Percentiles rank a stretch among this genome's conserved stretches.
These are phyloP conservation scores for Rhizoctonia solani DNA, from an alignment of 1,284 basidiomycete genomes.

Conservation along the genomic window DNA sequence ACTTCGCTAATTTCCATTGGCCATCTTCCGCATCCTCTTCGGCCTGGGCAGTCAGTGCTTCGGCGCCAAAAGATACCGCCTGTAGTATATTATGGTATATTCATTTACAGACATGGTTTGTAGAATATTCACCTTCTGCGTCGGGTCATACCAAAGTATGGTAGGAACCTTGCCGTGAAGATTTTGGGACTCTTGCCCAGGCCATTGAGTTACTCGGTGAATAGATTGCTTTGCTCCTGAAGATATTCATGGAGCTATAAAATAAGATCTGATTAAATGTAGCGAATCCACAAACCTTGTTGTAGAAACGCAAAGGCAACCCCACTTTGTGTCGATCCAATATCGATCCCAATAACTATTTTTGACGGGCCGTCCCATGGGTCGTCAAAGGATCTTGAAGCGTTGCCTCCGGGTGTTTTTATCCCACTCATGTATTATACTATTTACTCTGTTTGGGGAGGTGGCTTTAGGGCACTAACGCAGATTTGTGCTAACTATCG, in stretches of 20 bases:
- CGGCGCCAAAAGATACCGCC: constrained; percentile 35
- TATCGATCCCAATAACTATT: constrained; percentile 35
- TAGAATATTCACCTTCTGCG: not conserved
- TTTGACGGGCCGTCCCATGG: constrained; percentile 29
- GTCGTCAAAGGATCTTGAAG: constrained; percentile 20
- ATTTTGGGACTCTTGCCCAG: constrained; percentile 33
- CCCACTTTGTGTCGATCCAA: constrained; percentile 35
- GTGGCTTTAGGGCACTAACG: too few species aligned
- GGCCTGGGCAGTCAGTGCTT: not conserved
- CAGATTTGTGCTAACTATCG: too few species aligned
- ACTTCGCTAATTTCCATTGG: constrained; percentile 32
- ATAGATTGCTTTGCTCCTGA: constrained; percentile 1
- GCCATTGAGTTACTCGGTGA: constrained; percentile 34
- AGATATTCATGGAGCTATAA: not conserved
- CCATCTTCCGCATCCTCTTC: constrained; percentile 30
- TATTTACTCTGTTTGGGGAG: too few species aligned
- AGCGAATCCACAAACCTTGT: constrained; percentile 1
- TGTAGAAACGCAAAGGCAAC: constrained; percentile 26
- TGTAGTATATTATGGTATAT: not conserved
- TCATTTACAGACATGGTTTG: not conserved
- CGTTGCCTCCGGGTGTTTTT: too few species aligned
- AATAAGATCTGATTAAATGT: too few species aligned
- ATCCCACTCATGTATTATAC: too few species aligned
- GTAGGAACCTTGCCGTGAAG: constrained; percentile 35
- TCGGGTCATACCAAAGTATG: constrained; percentile 33